phyloP scores from a whole-genome alignment of 2,329 filamentous ascomycete genomes.

The Metarhizium humberi region DNA sequence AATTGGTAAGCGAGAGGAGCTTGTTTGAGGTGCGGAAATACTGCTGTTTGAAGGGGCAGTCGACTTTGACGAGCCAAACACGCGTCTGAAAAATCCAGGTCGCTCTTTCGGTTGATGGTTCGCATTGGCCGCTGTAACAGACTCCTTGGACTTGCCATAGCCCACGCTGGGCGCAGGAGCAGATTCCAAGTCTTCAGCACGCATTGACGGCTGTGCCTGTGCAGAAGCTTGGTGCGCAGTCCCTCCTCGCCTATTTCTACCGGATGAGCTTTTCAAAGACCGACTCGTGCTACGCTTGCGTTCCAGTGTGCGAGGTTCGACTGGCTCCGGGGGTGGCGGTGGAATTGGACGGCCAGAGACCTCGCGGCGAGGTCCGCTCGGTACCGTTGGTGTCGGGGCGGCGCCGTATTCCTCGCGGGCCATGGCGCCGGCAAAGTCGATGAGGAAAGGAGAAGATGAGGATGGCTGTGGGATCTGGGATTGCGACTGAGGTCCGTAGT shows the following conservation, averaged over 20 bases:
- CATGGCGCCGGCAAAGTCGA: slow-evolving; percentile 40
- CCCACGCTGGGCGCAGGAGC: slow-evolving; percentile 50
- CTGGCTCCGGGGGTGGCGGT: slow-evolving; percentile 29
- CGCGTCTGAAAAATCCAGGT: slow-evolving; percentile 84
- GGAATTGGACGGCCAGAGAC: slow-evolving; percentile 21
- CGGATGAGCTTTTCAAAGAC: slow-evolving; percentile 42
- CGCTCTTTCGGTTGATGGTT: slow-evolving; percentile 51
- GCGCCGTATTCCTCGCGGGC: slow-evolving; percentile 63
- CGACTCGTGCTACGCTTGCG: slow-evolving; percentile 47
- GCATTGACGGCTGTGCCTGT: slow-evolving; percentile 17
- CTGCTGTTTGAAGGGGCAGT: slow-evolving; percentile 10
- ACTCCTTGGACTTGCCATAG: slow-evolving; percentile 50
- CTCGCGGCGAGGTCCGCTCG: slow-evolving; percentile 60
- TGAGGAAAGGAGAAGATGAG: slow-evolving; percentile 30
- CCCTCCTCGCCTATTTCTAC: slow-evolving; percentile 18
- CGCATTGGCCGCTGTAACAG: slow-evolving; percentile 34
- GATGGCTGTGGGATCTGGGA: slow-evolving; percentile 16
- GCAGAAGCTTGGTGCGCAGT: slow-evolving; percentile 15
- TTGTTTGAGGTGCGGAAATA: neutral
- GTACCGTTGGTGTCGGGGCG: slow-evolving; percentile 77
- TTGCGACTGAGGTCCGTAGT: slow-evolving; percentile 39
- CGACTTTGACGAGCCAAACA: slow-evolving; percentile 68
- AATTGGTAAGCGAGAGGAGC: slow-evolving; percentile 7
- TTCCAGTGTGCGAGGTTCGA: slow-evolving; percentile 31
- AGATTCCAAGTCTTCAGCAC: slow-evolving; percentile 34